phyloP scores from a whole-genome alignment of 2,329 filamentous ascomycete species.

The Kalaharituber pfeilii region DNA sequence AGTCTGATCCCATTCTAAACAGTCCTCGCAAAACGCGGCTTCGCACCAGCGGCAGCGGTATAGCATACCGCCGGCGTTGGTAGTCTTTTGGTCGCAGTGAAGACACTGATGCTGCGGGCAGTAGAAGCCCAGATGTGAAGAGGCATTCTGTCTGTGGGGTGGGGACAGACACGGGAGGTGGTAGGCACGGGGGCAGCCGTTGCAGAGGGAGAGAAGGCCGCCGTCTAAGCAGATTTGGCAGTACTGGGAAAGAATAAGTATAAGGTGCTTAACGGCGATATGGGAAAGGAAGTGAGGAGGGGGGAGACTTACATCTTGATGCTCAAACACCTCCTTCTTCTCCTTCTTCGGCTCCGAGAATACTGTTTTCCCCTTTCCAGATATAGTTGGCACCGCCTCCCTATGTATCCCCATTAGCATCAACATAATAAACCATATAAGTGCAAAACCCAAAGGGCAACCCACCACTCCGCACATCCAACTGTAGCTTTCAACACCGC shows the following conservation, averaged over 20 bases:
- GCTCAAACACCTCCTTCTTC: slow-evolving; percentile 33
- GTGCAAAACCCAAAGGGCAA: background rate
- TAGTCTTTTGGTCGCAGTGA: slow-evolving; percentile 37
- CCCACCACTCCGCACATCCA: slow-evolving; percentile 33
- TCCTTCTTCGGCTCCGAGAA: slow-evolving; percentile 34
- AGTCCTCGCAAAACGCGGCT: slow-evolving; percentile 41
- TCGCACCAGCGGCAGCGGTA: slow-evolving; percentile 40
- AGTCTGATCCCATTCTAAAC: slow-evolving; percentile 35
- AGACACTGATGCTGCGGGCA: slow-evolving; percentile 41
- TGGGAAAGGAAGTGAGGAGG: slow-evolving; percentile 17
- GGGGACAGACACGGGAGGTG: slow-evolving; percentile 35
- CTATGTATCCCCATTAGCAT: no score
- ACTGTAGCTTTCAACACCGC: slow-evolving; percentile 40
- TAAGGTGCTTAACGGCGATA: slow-evolving; percentile 15
- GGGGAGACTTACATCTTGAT: slow-evolving; percentile 28
- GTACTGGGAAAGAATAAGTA: slow-evolving; percentile 22
- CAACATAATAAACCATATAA: no score
- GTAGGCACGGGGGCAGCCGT: slow-evolving; percentile 38
- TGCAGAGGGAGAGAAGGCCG: slow-evolving; percentile 34
- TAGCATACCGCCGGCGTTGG: slow-evolving; percentile 29
- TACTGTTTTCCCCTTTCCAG: slow-evolving; percentile 35
- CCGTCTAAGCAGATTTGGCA: slow-evolving; percentile 37
- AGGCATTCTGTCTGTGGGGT: slow-evolving; percentile 28
- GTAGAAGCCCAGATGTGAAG: slow-evolving; percentile 29
- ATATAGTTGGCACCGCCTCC: slow-evolving; percentile 40